Percentiles rank a stretch among this genome's conserved stretches.
Evolutionary conservation across 441 rosid genomes (phyloP).

Genomic region (Pelargonium citronellum): DNA sequence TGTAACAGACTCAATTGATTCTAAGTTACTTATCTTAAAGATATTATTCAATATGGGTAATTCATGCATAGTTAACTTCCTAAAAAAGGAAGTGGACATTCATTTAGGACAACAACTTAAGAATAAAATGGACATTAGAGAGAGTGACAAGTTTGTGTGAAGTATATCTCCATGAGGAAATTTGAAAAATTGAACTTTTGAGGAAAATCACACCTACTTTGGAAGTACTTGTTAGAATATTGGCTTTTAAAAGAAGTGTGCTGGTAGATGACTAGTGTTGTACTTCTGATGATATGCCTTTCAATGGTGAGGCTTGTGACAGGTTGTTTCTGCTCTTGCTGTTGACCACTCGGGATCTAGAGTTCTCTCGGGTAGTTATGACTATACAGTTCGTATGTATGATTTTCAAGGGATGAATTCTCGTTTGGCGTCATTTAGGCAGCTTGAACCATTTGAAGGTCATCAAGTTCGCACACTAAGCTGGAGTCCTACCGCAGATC

Average conservation of each 20-base stretch:
- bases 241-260: not conserved
- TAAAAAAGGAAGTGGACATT: too few species aligned
- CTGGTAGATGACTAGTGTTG: not conserved
- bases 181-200: not conserved
- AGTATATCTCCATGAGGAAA: not conserved
- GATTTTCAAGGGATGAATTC: conserved; percentile 99
- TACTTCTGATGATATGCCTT: not conserved
- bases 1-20: too few species aligned
- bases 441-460: conserved; percentile 88
- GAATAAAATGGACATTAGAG: too few species aligned
- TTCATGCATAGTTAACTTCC: too few species aligned
- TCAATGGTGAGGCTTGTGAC: conserved; percentile 19
- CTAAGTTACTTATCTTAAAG: too few species aligned
- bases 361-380: conserved; percentile 90
- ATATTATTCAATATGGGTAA: too few species aligned
- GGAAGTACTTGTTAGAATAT: not conserved
- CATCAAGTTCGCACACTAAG: conserved; percentile 91
- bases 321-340: conserved; percentile 86
- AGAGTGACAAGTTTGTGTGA: too few species aligned
- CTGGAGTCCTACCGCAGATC: conserved; percentile 93
- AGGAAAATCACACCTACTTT: not conserved
- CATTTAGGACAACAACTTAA: too few species aligned
- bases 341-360: conserved; percentile 92
- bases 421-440: conserved; percentile 81
- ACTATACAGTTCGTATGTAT: conserved; percentile 84